phyloP scores from a whole-genome alignment of 1,284 basidiomycete genomes.

The Trametes polyzona region DNA sequence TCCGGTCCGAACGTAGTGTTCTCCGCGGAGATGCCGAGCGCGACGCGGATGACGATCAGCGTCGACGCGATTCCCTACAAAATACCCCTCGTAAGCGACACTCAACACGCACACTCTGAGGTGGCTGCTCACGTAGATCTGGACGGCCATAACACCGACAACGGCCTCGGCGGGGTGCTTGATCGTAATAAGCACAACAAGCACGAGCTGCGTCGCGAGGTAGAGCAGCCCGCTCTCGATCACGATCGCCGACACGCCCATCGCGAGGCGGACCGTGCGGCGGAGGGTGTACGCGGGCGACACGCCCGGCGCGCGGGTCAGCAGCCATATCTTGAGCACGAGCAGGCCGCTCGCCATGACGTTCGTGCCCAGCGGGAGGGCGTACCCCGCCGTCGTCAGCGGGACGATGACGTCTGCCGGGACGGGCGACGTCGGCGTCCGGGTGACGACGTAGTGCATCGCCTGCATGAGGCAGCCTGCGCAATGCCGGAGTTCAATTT shows the following conservation, averaged over 20 bases:
- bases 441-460: too few species aligned
- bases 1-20: neutral
- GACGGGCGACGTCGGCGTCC: neutral
- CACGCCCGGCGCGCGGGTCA: constrained; percentile 7
- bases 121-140: constrained; percentile 45
- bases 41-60: constrained; percentile 25
- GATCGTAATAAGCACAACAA: constrained; percentile 42
- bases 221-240: constrained; percentile 47
- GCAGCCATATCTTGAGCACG: constrained; percentile 39
- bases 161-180: constrained; percentile 40
- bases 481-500: too few species aligned
- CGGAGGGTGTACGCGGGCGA: neutral
- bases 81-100: neutral
- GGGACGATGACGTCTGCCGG: neutral
- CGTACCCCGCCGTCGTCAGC: constrained; percentile 33
- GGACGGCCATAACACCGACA: constrained; percentile 40
- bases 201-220: constrained; percentile 42
- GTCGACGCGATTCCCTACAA: constrained; percentile 26
- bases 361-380: constrained; percentile 44
- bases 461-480: neutral
- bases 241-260: constrained; percentile 33
- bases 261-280: constrained; percentile 25
- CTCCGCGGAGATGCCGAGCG: constrained; percentile 17
- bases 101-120: too few species aligned
- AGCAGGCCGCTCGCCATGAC: constrained; percentile 44